phyloP scores from a whole-genome alignment of 2,329 filamentous ascomycete species.

The Fusarium luffae region DNA sequence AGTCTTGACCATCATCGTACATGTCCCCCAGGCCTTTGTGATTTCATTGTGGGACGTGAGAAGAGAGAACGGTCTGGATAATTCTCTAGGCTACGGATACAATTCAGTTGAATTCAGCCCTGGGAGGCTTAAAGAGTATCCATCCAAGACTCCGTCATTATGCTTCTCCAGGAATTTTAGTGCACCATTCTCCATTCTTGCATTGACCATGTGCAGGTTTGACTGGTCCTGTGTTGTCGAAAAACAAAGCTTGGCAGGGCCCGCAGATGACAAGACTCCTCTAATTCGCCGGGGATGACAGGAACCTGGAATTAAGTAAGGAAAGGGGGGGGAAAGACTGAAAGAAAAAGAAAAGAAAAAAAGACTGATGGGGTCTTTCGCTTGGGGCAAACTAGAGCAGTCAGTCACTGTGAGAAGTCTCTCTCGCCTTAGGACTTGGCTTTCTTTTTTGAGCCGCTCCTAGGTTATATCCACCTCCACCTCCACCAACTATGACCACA shows the following conservation, averaged over 20 bases:
- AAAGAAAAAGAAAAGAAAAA: too few species aligned
- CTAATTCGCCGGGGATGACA: slow-evolving; percentile 31
- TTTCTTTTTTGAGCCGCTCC: slow-evolving; percentile 10
- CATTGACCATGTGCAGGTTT: slow-evolving; percentile 39
- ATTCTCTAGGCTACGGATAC: neutral
- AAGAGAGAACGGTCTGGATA: neutral
- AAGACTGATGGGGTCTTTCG: too few species aligned
- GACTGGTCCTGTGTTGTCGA: slow-evolving; percentile 36
- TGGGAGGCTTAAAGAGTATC: slow-evolving; percentile 1
- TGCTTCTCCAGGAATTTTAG: slow-evolving; percentile 26
- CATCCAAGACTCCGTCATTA: slow-evolving; percentile 20
- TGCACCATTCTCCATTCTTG: slow-evolving; percentile 33
- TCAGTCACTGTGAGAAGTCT: neutral
- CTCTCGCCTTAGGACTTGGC: slow-evolving; percentile 9
- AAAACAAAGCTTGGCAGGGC: slow-evolving; percentile 36
- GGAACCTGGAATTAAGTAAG: too few species aligned
- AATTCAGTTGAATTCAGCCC: slow-evolving; percentile 2
- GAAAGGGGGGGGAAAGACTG: too few species aligned
- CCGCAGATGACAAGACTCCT: slow-evolving; percentile 18
- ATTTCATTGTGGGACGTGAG: slow-evolving; percentile 3
- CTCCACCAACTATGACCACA: too few species aligned
- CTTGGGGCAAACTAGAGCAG: too few species aligned
- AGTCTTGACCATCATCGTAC: slow-evolving; percentile 17
- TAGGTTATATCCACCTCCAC: neutral
- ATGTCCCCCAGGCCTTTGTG: slow-evolving; percentile 2